Percentiles rank a stretch among this genome's conserved stretches.
Evolutionary conservation across 441 rosid genomes (phyloP).

Genomic region (Aquilaria agallochum): DNA sequence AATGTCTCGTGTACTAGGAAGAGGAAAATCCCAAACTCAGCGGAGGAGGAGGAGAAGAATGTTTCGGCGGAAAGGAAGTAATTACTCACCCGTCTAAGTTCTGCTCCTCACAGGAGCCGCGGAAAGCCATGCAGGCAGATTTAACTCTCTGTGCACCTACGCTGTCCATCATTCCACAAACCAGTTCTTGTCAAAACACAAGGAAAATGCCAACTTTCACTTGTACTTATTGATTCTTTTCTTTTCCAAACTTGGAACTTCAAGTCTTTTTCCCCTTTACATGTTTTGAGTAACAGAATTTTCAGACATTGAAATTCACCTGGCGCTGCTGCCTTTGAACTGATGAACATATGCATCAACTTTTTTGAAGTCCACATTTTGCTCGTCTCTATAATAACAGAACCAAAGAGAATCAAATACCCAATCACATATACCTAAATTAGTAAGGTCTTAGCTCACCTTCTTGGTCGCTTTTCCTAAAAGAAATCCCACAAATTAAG

Average conservation of each 20-base stretch:
- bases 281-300: background rate
- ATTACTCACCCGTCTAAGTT: conserved; percentile 64
- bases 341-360: conserved; percentile 93
- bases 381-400: conserved; percentile 51
- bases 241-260: background rate
- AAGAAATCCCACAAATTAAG: background rate
- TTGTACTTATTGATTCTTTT: background rate
- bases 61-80: conserved; percentile 1
- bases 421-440: background rate
- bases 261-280: too few relatives aligned
- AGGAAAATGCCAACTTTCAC: background rate
- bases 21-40: background rate
- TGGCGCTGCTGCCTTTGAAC: conserved; percentile 96
- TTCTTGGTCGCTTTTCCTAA: background rate
- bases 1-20: background rate
- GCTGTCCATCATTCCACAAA: conserved; percentile 38
- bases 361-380: conserved; percentile 71
- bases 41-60: too few relatives aligned
- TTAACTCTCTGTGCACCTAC: conserved; percentile 90
- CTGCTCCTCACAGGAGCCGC: conserved; percentile 78
- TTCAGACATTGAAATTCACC: conserved; percentile 31
- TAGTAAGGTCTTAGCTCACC: background rate
- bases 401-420: background rate
- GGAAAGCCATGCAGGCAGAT: conserved; percentile 75
- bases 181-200: conserved; percentile 12